phyloP scores from a whole-genome alignment of 106 monocot genomes.

The Ottelia alismoides region DNA sequence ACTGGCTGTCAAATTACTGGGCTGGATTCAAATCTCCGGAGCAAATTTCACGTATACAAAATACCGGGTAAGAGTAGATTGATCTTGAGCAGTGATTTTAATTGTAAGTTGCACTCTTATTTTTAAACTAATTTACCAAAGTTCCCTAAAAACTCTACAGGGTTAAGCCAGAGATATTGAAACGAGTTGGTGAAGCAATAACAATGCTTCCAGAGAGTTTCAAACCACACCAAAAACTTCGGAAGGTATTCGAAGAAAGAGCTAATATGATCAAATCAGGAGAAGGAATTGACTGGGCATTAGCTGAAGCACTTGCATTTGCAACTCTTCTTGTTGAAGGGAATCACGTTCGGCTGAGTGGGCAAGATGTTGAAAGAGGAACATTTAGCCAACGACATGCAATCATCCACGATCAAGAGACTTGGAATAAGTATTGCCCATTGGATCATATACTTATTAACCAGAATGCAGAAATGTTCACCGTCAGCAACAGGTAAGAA shows the following conservation, averaged over 20 bases:
- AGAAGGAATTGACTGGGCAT: slow-evolving; percentile 93
- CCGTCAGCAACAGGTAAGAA: slow-evolving; percentile 89
- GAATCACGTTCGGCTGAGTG: slow-evolving; percentile 93
- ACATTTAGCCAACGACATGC: slow-evolving; percentile 94
- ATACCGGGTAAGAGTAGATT: slow-evolving; percentile 82
- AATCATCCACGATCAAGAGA: slow-evolving; percentile 82
- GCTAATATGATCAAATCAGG: slow-evolving; percentile 80
- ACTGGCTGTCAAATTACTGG: slow-evolving; percentile 97
- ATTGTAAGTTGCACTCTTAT: too few relatives aligned
- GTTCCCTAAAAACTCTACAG: too few relatives aligned
- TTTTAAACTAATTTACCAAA: too few relatives aligned
- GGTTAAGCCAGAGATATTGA: slow-evolving; percentile 85
- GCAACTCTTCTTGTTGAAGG: slow-evolving; percentile 90
- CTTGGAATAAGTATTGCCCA: slow-evolving; percentile 62
- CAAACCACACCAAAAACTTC: slow-evolving; percentile 66
- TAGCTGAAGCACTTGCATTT: slow-evolving; percentile 93
- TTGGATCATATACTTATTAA: slow-evolving; percentile 69
- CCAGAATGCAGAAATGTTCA: slow-evolving; percentile 83
- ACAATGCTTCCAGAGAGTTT: slow-evolving; percentile 78
- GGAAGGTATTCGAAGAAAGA: slow-evolving; percentile 72
- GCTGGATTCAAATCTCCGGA: slow-evolving; percentile 94
- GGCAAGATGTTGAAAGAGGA: slow-evolving; percentile 98
- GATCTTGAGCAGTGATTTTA: too few relatives aligned
- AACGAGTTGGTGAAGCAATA: slow-evolving; percentile 77
- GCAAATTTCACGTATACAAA: slow-evolving; percentile 82